Evolutionary conservation across 169 alveolate species (phyloP).

Genomic region (Plasmodium inui): DNA sequence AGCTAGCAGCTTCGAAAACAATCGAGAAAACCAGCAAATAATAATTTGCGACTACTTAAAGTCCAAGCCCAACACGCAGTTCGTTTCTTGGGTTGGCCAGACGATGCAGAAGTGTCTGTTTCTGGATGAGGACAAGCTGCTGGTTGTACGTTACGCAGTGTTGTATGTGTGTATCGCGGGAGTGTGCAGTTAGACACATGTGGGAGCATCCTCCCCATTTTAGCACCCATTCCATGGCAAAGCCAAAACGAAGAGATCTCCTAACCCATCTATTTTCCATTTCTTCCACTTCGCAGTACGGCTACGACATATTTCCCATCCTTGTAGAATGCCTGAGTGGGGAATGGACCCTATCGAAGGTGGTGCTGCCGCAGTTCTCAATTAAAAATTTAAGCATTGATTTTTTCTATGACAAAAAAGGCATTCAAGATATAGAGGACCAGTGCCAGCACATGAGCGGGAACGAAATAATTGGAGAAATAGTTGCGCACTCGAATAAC

Average conservation of each 20-base stretch:
- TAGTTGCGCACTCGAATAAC: conserved; percentile 60
- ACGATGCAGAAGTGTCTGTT: conserved; percentile 56
- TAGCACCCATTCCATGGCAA: neutral
- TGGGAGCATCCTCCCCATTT: neutral
- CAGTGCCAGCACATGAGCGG: conserved; percentile 32
- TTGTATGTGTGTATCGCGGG: neutral
- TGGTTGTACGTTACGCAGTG: conserved; percentile 29
- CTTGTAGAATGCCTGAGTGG: conserved; percentile 26
- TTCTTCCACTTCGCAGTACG: conserved; percentile 36
- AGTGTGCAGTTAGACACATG: neutral
- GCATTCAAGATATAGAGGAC: conserved; percentile 61
- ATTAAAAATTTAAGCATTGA: conserved; percentile 66
- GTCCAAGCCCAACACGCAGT: conserved; percentile 30
- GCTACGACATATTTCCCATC: conserved; percentile 67
- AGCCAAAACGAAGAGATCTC: neutral
- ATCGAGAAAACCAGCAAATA: conserved; percentile 47
- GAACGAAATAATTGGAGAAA: conserved; percentile 68
- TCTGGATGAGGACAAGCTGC: conserved; percentile 22
- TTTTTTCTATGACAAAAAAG: conserved; percentile 64
- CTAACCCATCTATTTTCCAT: neutral
- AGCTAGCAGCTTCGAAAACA: conserved; percentile 54
- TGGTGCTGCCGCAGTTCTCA: conserved; percentile 52
- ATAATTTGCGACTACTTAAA: conserved; percentile 41
- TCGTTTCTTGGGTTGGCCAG: conserved; percentile 66
- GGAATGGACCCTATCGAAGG: conserved; percentile 59